A percentile compares a stretch with the other conserved stretches of the same genome.
These are phyloP conservation scores for Epichloe sp. DNA, from an alignment of 2,329 filamentous ascomycete species.

Conservation along the genomic window DNA sequence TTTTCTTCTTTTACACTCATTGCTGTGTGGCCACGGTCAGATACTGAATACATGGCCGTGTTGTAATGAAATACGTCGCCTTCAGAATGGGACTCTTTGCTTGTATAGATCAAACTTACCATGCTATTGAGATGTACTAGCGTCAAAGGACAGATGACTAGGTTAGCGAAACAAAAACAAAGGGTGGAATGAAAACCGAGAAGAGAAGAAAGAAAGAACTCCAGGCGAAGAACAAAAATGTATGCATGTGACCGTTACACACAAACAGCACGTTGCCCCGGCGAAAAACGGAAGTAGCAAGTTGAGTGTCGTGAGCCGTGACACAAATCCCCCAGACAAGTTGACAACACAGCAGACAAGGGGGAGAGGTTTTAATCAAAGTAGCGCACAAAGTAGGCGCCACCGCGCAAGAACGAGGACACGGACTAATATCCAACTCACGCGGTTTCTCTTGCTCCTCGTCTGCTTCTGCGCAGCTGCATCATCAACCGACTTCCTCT, in stretches of 20 bases:
- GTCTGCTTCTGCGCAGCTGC: constrained; percentile 37
- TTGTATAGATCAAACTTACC: constrained; percentile 28
- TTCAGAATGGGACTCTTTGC: too few species aligned
- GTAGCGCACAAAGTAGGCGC: background rate
- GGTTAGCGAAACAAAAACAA: background rate
- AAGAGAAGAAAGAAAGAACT: background rate
- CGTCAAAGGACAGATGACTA: constrained; percentile 2
- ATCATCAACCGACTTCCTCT: constrained; percentile 29
- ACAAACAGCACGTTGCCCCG: background rate
- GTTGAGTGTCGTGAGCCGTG: background rate
- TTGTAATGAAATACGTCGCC: background rate
- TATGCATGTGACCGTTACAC: background rate
- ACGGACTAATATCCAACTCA: constrained; percentile 21
- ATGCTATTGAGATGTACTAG: constrained; percentile 49
- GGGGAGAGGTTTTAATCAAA: background rate
- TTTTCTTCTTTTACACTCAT: constrained; percentile 63
- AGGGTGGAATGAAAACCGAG: background rate
- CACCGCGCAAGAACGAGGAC: background rate
- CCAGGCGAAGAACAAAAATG: background rate
- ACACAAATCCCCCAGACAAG: background rate
- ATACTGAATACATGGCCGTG: background rate
- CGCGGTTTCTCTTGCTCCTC: constrained; percentile 46
- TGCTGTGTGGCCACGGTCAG: constrained; percentile 29
- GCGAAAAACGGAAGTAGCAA: too few species aligned
- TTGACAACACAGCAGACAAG: background rate